Evolutionary conservation across 164 flowering plant genomes (phyloP), one percentile per base, ranked within the genome.

Genomic region (Warburgia ugandensis): DNA sequence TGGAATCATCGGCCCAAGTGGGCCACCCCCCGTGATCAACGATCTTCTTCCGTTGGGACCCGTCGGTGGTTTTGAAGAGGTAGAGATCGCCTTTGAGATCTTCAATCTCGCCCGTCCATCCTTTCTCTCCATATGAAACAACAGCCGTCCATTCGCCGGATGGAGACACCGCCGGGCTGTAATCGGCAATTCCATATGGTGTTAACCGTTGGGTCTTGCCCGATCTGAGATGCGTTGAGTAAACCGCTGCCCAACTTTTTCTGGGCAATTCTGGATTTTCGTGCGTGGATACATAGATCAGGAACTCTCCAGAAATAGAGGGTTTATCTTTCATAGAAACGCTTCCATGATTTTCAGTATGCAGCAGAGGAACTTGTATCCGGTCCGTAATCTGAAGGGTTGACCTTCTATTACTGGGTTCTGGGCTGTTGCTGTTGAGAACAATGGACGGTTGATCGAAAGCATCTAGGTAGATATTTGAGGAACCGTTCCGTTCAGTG

Each of bases 1-100:
- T 84, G 0, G 60, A 74, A 1, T 90, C 97, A 39, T 80, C 86
- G 5, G 63, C 68, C 95, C 95, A 90, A 51, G 74, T 52, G 57
- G 97, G 97, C 97, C 97, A 90, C 14, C 97, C 95, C 25, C 97
- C 97, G 56, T 77, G 84, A 11, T 75, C 77, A 0, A 80, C 84
- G n/a, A 83, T 62, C 68, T 73, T 79, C 46, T 75, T 73, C 60
- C 97, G 71, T 13, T 55, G 55, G 27, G 80, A 62, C 46, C 88
- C 90, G 48, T 84, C 91, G 20, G 48, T 62, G 35, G 90, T 84
- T 66, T 50, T 35, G 69, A 84, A 90, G 4, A 86, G 57, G 48
- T 77, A 78, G 26, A 90, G 76, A 52, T 82, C 85, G 1, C 94
- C 80, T 0, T 52, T 45, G 23, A 90, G 86, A 16, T 81, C 92